A percentile compares a stretch with the other conserved stretches of the same genome.
Conservation (phyloP, 2,329 filamentous ascomycete genomes). For the Hypoxylon sp. region DNA sequence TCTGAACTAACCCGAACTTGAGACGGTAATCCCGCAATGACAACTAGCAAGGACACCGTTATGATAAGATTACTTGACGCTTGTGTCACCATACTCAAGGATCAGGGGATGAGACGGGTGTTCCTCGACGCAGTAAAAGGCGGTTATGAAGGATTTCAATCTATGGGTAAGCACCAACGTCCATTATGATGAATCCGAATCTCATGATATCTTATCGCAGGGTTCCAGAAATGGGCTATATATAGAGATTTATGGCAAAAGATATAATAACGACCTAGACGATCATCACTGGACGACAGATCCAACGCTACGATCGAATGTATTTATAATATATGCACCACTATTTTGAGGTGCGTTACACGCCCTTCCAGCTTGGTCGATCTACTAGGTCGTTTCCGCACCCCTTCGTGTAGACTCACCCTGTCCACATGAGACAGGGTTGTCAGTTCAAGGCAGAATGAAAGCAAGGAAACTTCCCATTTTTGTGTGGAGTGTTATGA, state of each 20-base stretch:
- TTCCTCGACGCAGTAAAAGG: constrained; percentile 70
- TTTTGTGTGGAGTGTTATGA: constrained; percentile 15
- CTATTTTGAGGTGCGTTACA: constrained; percentile 1
- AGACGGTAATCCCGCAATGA: constrained; percentile 62
- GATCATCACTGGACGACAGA: constrained; percentile 15
- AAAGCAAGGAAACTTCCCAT: constrained; percentile 17
- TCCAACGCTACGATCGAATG: constrained; percentile 19
- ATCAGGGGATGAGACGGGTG: constrained; percentile 67
- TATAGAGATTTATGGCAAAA: constrained; percentile 69
- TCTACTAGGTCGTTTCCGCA: constrained; percentile 16
- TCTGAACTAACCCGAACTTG: constrained; percentile 39
- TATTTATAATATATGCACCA: constrained; percentile 9
- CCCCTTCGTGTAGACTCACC: constrained; percentile 9
- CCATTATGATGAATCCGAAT: constrained; percentile 26
- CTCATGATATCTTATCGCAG: constrained; percentile 54
- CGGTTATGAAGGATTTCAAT: constrained; percentile 65
- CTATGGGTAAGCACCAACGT: constrained; percentile 63
- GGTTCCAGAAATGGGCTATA: constrained; percentile 71
- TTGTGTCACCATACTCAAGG: constrained; percentile 64
- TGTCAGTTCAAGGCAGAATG: constrained; percentile 24
- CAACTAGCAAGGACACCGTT: constrained; percentile 63
- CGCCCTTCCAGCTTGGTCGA: constrained; percentile 5
- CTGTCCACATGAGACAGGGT: constrained; percentile 10
- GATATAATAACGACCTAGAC: constrained; percentile 50
- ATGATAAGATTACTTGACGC: constrained; percentile 68